Evolutionary conservation across 345 rosid genomes (phyloP), one percentile per base, ranked within the genome.

Genomic region (Anastatica hierochuntica): DNA sequence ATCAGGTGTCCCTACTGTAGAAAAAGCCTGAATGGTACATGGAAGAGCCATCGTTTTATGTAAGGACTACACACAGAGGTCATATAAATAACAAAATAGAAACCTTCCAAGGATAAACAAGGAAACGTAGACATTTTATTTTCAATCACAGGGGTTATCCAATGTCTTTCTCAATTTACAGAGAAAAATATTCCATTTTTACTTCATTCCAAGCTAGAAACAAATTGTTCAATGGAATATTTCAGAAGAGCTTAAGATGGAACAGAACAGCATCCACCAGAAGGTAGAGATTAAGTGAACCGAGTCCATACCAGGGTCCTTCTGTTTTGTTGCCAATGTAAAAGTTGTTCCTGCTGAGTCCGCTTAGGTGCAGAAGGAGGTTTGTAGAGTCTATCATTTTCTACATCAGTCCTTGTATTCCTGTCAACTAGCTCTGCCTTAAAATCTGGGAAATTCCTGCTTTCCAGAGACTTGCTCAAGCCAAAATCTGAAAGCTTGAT

Each of bases 401-500:
- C 79, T 49, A 67, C 66, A 49, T 75, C 63, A 51, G 78, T 69
- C 49, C 62, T 78, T 34, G 67, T 46, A 41, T 51, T 72, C 52
- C 42, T 74, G 4, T 56, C 72, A 18, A 46, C 60, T 55, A 72
- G 66, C 49, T 76, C 79, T 48, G 76, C 82, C 39, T 65, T 75
- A 24, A 81, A 67, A 47, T 74, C 69, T 43, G 78, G 78, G 19
- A 74, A 70, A 38, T 60, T 81, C 47, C 72, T 74, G 60, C 78
- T 76, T 54, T 81, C 84, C 54, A 81, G 55, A 42, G 88, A 81
- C 66, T 81, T 81, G 31, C 88, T 78, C 61, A 81, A 66, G 38
- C 88, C 88, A 72, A 81, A 81, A 69, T 81, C 88, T 20, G 84
- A 81, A 42, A 81, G 75, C 71, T 76, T 78, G 76, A 78, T 78